These are phyloP conservation scores for Mangifera indica DNA, from an alignment of 345 rosid genomes.

Conservation along the genomic window DNA sequence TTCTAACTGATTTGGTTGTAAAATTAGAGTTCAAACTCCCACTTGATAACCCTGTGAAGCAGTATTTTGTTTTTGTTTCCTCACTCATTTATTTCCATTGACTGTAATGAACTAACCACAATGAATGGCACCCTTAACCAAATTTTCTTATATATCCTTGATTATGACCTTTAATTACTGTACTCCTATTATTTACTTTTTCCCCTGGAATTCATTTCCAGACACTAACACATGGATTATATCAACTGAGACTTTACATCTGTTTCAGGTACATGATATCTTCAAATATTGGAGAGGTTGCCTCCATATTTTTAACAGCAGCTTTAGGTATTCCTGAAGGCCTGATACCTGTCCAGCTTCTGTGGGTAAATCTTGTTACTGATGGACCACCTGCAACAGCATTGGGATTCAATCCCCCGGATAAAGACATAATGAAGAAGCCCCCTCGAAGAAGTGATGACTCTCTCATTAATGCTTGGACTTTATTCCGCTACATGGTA, in stretches of 20 bases:
- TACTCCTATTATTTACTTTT: not conserved
- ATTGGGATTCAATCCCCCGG: constrained; percentile 78
- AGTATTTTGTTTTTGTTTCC: too few relatives aligned
- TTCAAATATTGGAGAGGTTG: constrained; percentile 80
- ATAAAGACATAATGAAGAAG: constrained; percentile 67
- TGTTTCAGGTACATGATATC: constrained; percentile 75
- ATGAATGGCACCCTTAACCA: not conserved
- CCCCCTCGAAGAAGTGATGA: constrained; percentile 72
- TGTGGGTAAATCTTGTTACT: constrained; percentile 81
- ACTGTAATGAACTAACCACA: not conserved
- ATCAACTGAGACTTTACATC: not conserved
- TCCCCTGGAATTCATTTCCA: not conserved
- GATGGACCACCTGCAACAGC: constrained; percentile 90
- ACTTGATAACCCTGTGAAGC: not conserved
- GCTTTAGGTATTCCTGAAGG: constrained; percentile 81
- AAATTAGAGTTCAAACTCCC: not conserved
- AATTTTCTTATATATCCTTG: not conserved
- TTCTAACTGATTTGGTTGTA: not conserved
- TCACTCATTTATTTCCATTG: too few relatives aligned
- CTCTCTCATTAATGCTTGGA: constrained; percentile 63
- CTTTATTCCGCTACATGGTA: constrained; percentile 79
- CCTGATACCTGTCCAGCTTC: constrained; percentile 76
- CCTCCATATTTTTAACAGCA: constrained; percentile 69
- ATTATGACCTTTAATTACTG: not conserved
- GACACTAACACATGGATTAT: not conserved